Evolutionary conservation across 2,329 filamentous ascomycete species (phyloP), one percentile per base, ranked within the genome.

Genomic region (Penicillium vulpinum): DNA sequence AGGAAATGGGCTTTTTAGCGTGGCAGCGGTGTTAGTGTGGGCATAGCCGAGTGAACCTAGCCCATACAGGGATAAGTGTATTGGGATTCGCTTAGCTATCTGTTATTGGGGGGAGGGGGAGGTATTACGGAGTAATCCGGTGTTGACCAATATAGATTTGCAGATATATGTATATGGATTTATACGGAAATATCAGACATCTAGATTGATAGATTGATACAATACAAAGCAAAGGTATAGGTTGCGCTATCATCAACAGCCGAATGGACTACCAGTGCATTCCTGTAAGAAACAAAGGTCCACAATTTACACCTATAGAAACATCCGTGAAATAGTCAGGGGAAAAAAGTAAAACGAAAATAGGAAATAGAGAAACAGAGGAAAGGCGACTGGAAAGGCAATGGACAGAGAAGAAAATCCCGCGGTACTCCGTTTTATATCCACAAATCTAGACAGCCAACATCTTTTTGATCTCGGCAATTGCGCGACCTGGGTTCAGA

Each of bases 401-500:
- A 60, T 53, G 55, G 58, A 64, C 58, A 63, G 52, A 64, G 58
- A 62, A 56, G 54, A 59, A 63, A 62, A 59, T 57, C 62, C 62
- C 63, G 62, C 45, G 21, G 45, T 50, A 67, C 64, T 67, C 64
- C 64, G 54, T 63, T 67, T 67, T 58, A 62, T 56, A 61, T 65
- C 60, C 60, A 62, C 60, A 62, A 56, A 54, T 66, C 62, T 70
- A 70, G 45, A 68, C 56, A 56, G 92, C 86, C 90, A 97, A 89
- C 80, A 88, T 85, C 89, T 97, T 97, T 90, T 97, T 97, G 78
- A 97, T 96, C 83, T 97, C 90, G 51, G 92, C 92, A 80, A 99
- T 96, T 18, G 94, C 94, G 74, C 91, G 83, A 64, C 91, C 94
- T 21, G 94, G 94, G 83, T 99, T 99, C 69, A 99, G 80, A 44